A percentile compares a stretch with the other conserved stretches of the same genome.
Evolutionary conservation across 1,284 basidiomycete genomes (phyloP).

Genomic region (Moesziomyces globuligerus): DNA sequence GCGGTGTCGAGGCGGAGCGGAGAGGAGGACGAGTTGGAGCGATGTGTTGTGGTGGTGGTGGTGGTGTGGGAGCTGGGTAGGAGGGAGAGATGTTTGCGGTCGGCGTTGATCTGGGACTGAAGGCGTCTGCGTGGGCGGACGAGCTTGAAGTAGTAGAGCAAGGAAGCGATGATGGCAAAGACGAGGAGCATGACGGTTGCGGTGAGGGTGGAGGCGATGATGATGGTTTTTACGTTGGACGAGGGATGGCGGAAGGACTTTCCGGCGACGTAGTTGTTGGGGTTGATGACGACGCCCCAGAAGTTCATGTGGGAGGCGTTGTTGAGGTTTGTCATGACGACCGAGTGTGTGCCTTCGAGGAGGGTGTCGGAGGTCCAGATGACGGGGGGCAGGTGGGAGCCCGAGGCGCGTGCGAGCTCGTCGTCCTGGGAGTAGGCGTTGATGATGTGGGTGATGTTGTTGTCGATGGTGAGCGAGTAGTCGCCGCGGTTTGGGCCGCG

Average conservation of each 20-base stretch:
- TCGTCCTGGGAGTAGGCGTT: constrained; percentile 25
- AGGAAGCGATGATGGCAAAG: constrained; percentile 27
- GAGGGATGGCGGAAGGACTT: constrained; percentile 18
- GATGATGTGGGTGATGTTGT: constrained; percentile 18
- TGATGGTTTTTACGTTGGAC: constrained; percentile 27
- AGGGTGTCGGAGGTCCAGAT: constrained; percentile 40
- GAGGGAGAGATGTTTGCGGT: constrained; percentile 17
- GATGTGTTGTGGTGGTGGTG: not conserved
- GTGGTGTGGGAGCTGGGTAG: constrained; percentile 7
- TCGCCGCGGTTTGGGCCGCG: constrained; percentile 24
- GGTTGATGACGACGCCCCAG: constrained; percentile 44
- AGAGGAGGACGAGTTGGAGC: constrained; percentile 10
- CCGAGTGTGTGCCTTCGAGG: constrained; percentile 24
- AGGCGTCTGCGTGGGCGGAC: constrained; percentile 17
- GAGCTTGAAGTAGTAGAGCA: constrained; percentile 39
- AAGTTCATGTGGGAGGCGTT: constrained; percentile 32
- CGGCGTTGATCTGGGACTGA: constrained; percentile 12
- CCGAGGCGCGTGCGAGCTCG: constrained; percentile 18
- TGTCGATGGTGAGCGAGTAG: constrained; percentile 40
- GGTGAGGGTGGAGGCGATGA: constrained; percentile 36
- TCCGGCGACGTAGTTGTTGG: constrained; percentile 36
- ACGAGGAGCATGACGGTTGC: constrained; percentile 31
- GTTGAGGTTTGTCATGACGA: constrained; percentile 39
- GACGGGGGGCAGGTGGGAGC: constrained; percentile 19
- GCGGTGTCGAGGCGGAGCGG: constrained; percentile 29